These are phyloP conservation scores for Epichloe gansuensis DNA, from an alignment of 2,329 filamentous ascomycete species.

Conservation along the genomic window DNA sequence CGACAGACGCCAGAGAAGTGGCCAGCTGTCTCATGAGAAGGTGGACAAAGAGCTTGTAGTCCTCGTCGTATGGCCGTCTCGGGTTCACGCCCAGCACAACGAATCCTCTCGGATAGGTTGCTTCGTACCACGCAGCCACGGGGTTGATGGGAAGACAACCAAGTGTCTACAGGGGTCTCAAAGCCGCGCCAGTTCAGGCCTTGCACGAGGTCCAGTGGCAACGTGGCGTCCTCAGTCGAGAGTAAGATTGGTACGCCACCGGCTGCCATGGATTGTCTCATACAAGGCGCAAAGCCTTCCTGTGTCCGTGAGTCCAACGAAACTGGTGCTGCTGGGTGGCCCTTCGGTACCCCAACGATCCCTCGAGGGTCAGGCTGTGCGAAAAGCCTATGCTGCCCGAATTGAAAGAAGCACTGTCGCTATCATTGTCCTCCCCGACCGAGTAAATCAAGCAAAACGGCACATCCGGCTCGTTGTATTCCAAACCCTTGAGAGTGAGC, in stretches of 20 bases:
- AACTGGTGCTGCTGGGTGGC: slow-evolving; percentile 29
- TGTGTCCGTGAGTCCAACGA: slow-evolving; percentile 25
- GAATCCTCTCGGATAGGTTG: slow-evolving; percentile 40
- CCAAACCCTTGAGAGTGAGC: slow-evolving; percentile 53
- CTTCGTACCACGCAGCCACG: slow-evolving; percentile 5
- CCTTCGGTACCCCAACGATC: slow-evolving; percentile 31
- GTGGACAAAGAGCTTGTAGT: slow-evolving; percentile 56
- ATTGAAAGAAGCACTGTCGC: slow-evolving; percentile 40
- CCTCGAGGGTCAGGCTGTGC: slow-evolving; percentile 42
- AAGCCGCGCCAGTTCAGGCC: slow-evolving; percentile 52
- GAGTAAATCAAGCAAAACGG: slow-evolving; percentile 40
- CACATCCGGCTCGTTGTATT: slow-evolving; percentile 53
- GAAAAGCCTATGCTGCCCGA: slow-evolving; percentile 50
- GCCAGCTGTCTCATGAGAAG: slow-evolving; percentile 44
- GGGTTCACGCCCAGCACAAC: slow-evolving; percentile 61
- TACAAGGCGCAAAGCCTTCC: slow-evolving; percentile 25
- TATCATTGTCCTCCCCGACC: slow-evolving; percentile 28
- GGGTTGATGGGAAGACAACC: slow-evolving; percentile 50
- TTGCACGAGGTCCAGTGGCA: slow-evolving; percentile 45
- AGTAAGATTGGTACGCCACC: slow-evolving; percentile 26
- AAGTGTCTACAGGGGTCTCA: slow-evolving; percentile 50
- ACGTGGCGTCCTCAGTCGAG: slow-evolving; percentile 34
- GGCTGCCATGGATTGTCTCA: slow-evolving; percentile 26
- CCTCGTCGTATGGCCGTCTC: slow-evolving; percentile 58
- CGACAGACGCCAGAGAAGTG: slow-evolving; percentile 57